Base-by-base conservation (phyloP, 2,329 filamentous ascomycete genomes). In the Penicillium freii region DNA sequence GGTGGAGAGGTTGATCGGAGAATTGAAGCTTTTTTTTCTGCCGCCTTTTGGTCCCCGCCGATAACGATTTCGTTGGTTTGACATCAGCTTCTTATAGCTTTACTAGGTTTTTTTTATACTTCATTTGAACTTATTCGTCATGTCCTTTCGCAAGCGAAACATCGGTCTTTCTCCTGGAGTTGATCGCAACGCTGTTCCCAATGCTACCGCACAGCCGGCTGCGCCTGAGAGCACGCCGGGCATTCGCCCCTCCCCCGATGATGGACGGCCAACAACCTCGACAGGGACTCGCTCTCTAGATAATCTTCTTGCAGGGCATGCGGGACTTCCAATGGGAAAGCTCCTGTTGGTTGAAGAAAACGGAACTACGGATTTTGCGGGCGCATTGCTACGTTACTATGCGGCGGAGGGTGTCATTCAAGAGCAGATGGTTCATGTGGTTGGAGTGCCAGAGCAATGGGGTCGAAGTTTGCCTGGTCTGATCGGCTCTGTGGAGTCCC, bases 331-430 rank as follows among this genome's bases (percentile, higher is more conserved):
- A 0, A 80, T 97, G 7, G 94, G 94, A 0, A 91, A 85, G 19
- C 90, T 87, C 0, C 71, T 97, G 1, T 77, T 99, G 5, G 79
- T 97, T 33, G 90, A 93, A 70, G 94, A 99, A 69, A 88, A 87
- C 56, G 93, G 93, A 0, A 96, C 93, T 0, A 99, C 94, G 0
- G 94, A 99, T 73, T 99, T 96, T 77, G 87, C 90, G 0, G 91
- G 92, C 2, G 85, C 90, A 27, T 77, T 97, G 57, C 76, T 97
- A 44, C 84, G 90, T 54, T 97, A 94, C 73, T 99, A 91, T 76
- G 93, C 92, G 0, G 92, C 93, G 0, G 92, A 99, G 75, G 94
- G 94, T 2, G 84, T 97, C 4, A 85, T 95, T 6, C 94, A 99
- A 70, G 92, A 91, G 1, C 94, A 99, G 69, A 84, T 87, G 56